Base-by-base conservation (phyloP, 2,329 filamentous ascomycete species). In the Podosphaera aphanis region DNA sequence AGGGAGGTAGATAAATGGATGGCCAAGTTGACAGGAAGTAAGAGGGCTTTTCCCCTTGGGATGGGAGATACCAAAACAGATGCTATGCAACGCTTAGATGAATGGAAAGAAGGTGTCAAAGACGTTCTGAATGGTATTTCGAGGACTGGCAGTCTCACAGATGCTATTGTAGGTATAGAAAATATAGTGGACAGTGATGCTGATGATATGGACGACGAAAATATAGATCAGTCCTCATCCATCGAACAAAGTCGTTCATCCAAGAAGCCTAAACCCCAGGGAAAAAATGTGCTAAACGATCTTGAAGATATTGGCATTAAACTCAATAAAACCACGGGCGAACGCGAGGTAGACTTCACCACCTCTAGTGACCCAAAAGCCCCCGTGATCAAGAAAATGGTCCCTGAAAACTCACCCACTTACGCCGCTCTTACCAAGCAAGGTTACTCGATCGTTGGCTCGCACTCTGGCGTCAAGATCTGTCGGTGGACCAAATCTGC, bases 401-500 rank as follows among this genome's bases (percentile, higher is more conserved):
- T 95, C 0, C 84, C 90, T 7, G 81, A 79, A 51, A 76, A 77
- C 49, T 93, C 88, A 1, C 88, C 90, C 0, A 95, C 90, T 0
- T 85, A 93, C 57, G 70, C 76, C 11, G 74, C 88, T 16, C 72
- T 95, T 38, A 95, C 88, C 1, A 98, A 95, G 60, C 88, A 98
- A 67, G 88, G 88, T 21, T 95, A 95, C 60, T 79, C 82, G 1
- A 94, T 95, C 48, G 81, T 98, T 33, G 90, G 90, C 45, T 88
- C 83, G 0, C 90, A 95, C 63, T 93, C 84, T 0, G 88, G 88
- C 25, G 88, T 95, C 52, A 95, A 95, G 63, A 93, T 94, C 56
- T 98, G 88, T 60, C 83, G 90, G 27, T 98, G 88, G 88, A 95
- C 90, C 8, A 98, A 98, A 63, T 94, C 86, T 1, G 88, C 88